phyloP scores from a whole-genome alignment of 2,329 filamentous ascomycete species.

The Didymella arachidicola region DNA sequence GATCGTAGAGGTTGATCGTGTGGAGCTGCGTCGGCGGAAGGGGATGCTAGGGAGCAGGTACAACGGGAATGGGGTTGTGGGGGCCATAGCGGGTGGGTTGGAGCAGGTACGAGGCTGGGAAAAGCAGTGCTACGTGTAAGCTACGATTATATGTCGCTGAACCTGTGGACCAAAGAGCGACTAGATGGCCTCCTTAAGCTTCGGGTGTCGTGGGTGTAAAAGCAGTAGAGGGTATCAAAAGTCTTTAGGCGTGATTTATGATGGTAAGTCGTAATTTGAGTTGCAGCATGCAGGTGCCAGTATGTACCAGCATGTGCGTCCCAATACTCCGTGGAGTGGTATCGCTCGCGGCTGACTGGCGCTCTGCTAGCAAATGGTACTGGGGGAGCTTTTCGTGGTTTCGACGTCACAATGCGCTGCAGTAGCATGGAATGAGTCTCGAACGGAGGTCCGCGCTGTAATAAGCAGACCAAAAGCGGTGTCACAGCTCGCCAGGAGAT shows the following conservation, averaged over 20 bases:
- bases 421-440: constrained; percentile 2
- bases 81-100: constrained; percentile 7
- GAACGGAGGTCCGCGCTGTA: constrained; percentile 6
- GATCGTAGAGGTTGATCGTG: constrained; percentile 43
- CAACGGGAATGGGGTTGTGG: constrained; percentile 53
- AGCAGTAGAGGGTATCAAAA: constrained; percentile 1
- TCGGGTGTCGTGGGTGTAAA: neutral
- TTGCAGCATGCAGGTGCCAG: constrained; percentile 1
- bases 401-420: constrained; percentile 13
- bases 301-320: constrained; percentile 1
- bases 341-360: neutral
- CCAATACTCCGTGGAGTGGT: constrained; percentile 4
- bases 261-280: constrained; percentile 5
- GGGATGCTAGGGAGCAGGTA: constrained; percentile 50
- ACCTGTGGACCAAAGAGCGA: neutral
- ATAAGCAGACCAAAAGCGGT: neutral
- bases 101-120: neutral
- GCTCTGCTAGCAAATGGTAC: neutral
- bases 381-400: neutral
- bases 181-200: neutral
- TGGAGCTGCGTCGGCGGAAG: constrained; percentile 53
- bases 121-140: constrained; percentile 1
- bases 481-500: constrained; percentile 10
- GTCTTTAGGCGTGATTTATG: constrained; percentile 11
- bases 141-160: neutral